Conservation (phyloP, 495 filamentous ascomycete genomes). For the Aspergillus heteromorphus region DNA sequence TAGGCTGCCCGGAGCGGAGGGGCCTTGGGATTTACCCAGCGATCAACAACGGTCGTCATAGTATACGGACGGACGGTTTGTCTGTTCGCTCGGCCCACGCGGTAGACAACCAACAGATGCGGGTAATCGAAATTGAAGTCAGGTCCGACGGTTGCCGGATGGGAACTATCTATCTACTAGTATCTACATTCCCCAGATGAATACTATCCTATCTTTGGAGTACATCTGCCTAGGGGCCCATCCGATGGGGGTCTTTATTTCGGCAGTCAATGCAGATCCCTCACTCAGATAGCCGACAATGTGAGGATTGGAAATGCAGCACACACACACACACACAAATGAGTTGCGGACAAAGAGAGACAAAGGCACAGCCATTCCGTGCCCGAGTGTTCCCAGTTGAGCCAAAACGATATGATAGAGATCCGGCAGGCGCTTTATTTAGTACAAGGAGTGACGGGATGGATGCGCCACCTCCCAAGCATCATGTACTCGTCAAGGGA, state of each 20-base stretch:
- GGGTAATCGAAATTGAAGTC: too few species aligned
- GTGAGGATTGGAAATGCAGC: background rate
- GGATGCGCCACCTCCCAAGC: background rate
- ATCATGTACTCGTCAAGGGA: background rate
- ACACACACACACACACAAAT: too few species aligned
- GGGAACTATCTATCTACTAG: too few species aligned
- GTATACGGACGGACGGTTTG: background rate
- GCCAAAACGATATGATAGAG: background rate
- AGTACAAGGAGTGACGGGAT: background rate
- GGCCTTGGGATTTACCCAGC: conserved; percentile 7
- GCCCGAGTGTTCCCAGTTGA: background rate
- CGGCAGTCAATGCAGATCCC: conserved; percentile 2
- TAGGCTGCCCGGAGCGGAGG: conserved; percentile 9
- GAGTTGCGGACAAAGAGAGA: background rate
- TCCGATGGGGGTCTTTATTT: background rate
- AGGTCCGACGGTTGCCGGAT: too few species aligned
- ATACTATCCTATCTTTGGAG: too few species aligned
- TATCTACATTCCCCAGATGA: too few species aligned
- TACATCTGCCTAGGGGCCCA: too few species aligned
- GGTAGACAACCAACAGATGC: background rate
- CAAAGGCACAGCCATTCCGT: background rate
- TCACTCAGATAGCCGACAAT: background rate
- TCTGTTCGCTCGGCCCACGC: background rate
- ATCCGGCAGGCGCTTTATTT: background rate
- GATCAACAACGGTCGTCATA: background rate